Evolutionary conservation across 2,329 filamentous ascomycete species (phyloP).

Genomic region (Cladosporium phlei): DNA sequence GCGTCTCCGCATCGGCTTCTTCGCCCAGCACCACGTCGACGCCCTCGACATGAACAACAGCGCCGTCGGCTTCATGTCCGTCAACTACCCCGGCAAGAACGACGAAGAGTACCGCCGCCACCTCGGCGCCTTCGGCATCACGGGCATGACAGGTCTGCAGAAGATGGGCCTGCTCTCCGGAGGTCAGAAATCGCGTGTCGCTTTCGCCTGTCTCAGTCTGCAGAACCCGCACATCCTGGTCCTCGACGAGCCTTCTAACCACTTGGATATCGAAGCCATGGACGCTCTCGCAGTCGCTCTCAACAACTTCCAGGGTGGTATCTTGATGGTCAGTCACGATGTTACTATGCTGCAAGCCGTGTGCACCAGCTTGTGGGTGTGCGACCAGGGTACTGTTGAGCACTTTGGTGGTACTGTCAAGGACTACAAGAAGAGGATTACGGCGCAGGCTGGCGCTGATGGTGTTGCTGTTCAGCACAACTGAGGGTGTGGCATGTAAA

Average conservation of each 20-base stretch:
- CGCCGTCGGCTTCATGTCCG: slow-evolving; percentile 94
- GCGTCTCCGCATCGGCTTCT: slow-evolving; percentile 87
- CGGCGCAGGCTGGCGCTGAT: slow-evolving; percentile 77
- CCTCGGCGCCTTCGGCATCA: slow-evolving; percentile 79
- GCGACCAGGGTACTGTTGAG: slow-evolving; percentile 87
- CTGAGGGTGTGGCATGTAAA: too few relatives aligned
- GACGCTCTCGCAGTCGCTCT: slow-evolving; percentile 85
- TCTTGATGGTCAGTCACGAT: slow-evolving; percentile 98
- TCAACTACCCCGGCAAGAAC: slow-evolving; percentile 79
- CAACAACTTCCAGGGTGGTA: slow-evolving; percentile 82
- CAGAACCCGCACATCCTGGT: slow-evolving; percentile 96
- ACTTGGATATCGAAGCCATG: slow-evolving; percentile 99
- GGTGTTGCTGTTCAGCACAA: slow-evolving; percentile 59
- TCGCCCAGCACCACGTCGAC: slow-evolving; percentile 97
- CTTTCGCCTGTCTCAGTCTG: slow-evolving; percentile 91
- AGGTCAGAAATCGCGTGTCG: slow-evolving; percentile 97
- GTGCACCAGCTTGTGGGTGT: slow-evolving; percentile 93
- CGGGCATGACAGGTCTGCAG: slow-evolving; percentile 91
- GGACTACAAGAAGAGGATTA: slow-evolving; percentile 95
- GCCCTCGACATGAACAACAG: slow-evolving; percentile 84
- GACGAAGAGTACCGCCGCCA: slow-evolving; percentile 97
- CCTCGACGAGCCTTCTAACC: slow-evolving; percentile 96
- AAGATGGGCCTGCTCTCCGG: slow-evolving; percentile 93
- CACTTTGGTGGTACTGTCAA: slow-evolving; percentile 95
- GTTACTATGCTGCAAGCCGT: slow-evolving; percentile 98